phyloP scores from a whole-genome alignment of 179 eudicot species.

The Beta lomatogona region DNA sequence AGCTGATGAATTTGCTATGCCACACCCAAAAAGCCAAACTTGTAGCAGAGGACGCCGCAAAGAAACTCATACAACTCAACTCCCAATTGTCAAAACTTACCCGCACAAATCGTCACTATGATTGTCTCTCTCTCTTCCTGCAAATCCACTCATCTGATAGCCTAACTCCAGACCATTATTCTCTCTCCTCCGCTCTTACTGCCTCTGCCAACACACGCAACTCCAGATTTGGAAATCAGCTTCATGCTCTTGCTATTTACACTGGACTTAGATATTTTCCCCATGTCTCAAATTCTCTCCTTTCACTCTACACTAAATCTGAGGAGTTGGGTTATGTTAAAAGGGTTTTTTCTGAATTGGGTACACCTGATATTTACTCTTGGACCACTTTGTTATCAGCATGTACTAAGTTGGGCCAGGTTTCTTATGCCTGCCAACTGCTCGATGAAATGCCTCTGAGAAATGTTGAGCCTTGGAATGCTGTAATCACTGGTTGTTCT shows the following conservation, averaged over 20 bases:
- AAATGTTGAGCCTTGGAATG: slow-evolving; percentile 68
- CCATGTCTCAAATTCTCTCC: slow-evolving; percentile 69
- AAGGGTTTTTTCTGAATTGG: slow-evolving; percentile 54
- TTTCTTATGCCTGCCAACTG: slow-evolving; percentile 51
- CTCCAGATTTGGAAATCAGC: slow-evolving; percentile 46
- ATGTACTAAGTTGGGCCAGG: slow-evolving; percentile 60
- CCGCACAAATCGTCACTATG: slow-evolving; percentile 40
- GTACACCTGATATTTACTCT: slow-evolving; percentile 69
- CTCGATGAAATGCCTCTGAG: slow-evolving; percentile 58
- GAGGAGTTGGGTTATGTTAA: slow-evolving; percentile 50
- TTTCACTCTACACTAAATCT: slow-evolving; percentile 60
- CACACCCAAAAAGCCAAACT: slow-evolving; percentile 29
- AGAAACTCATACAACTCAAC: slow-evolving; percentile 61
- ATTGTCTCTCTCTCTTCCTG: slow-evolving; percentile 54
- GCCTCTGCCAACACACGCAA: slow-evolving; percentile 48
- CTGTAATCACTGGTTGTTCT: slow-evolving; percentile 69
- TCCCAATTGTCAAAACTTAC: slow-evolving; percentile 47
- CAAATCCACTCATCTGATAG: slow-evolving; percentile 53
- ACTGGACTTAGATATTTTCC: slow-evolving; percentile 49
- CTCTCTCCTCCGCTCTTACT: slow-evolving; percentile 68
- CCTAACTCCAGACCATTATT: slow-evolving; percentile 67
- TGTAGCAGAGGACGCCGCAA: slow-evolving; percentile 15
- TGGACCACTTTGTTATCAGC: slow-evolving; percentile 78
- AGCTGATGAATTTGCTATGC: slow-evolving; percentile 26
- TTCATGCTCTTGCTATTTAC: slow-evolving; percentile 49